Evolutionary conservation across 2,329 filamentous ascomycete species (phyloP), one percentile per base, ranked within the genome.

Genomic region (Aspergillus brunneoviolaceus): DNA sequence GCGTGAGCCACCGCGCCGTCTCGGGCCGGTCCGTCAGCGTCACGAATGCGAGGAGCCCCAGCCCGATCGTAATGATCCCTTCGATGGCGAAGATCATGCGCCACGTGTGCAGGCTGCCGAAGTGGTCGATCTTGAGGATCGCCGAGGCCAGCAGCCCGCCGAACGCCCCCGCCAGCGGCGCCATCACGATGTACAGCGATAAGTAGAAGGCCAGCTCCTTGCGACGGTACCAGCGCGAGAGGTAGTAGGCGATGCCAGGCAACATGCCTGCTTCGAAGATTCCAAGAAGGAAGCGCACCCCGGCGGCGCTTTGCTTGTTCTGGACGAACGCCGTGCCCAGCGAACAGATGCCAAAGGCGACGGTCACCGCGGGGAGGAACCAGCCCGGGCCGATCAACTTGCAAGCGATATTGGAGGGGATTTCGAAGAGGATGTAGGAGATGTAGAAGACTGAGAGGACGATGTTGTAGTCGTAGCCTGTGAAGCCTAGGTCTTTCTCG

Each of bases 41-140:
- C 66, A 87, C 64, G 70, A 89, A 89, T 1, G 83, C 75, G 39
- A 90, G 77, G 1, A 90, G n/a, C 0, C 82, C 80, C 0, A 90
- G 72, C 0, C 80, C 79, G 61, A 77, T 79, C 1, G 85, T 87
- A 64, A 89, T 84, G 66, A 89, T 85, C 21, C 88, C 88, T 70
- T 90, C 88, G n/a, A 90, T 85, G 4, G 81, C 83, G 57, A 90
- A 90, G 55, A 90, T 89, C 87, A 89, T 89, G 7, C 87, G 79
- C 88, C 88, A 91, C 5, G 73, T 76, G 25, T 76, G 77, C 0
- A 89, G 73, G 4, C 77, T 71, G 6, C 85, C 87, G 62, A 90
- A 85, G 60, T 79, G 73, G 56, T 83, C 75, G 1, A 91, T 79
- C 2, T 77, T 85, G 21, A 90, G 78, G 63, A 91, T 91, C 1